Conservation (phyloP, 2,329 filamentous ascomycete species). For the Colletotrichum nymphaeae region DNA sequence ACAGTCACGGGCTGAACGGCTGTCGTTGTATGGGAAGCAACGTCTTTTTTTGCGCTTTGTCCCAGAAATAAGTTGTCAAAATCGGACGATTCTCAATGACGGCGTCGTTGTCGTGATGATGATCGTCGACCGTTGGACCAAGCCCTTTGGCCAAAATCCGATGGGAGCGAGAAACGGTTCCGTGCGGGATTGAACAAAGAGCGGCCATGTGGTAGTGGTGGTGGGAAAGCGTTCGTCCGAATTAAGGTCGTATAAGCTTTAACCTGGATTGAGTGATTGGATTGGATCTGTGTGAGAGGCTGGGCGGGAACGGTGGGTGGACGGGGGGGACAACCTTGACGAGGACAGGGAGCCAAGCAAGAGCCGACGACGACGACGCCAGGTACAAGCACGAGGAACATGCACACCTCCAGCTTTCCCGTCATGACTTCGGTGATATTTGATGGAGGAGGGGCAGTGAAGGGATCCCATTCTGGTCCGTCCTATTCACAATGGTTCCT, state of each 20-base stretch:
- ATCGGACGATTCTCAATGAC: neutral
- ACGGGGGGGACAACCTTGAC: neutral
- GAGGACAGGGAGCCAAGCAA: slow-evolving; percentile 25
- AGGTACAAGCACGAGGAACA: neutral
- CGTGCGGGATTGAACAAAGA: slow-evolving; percentile 19
- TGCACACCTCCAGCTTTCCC: neutral
- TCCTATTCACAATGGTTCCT: slow-evolving; percentile 17
- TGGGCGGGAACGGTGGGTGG: slow-evolving; percentile 2
- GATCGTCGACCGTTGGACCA: slow-evolving; percentile 18
- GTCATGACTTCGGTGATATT: neutral
- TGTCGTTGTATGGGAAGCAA: neutral
- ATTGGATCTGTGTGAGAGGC: slow-evolving; percentile 3
- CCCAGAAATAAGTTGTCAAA: neutral
- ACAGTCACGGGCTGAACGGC: neutral
- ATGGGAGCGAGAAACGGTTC: neutral
- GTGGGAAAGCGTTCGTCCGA: neutral
- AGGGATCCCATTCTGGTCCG: neutral
- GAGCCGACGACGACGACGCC: neutral
- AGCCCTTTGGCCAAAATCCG: neutral
- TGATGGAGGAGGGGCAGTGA: neutral
- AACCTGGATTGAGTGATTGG: neutral
- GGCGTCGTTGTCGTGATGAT: neutral
- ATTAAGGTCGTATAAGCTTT: neutral
- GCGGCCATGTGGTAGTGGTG: neutral
- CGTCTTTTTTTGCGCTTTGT: neutral